Evolutionary conservation across 345 rosid species (phyloP).

Genomic region (Passiflora organensis): DNA sequence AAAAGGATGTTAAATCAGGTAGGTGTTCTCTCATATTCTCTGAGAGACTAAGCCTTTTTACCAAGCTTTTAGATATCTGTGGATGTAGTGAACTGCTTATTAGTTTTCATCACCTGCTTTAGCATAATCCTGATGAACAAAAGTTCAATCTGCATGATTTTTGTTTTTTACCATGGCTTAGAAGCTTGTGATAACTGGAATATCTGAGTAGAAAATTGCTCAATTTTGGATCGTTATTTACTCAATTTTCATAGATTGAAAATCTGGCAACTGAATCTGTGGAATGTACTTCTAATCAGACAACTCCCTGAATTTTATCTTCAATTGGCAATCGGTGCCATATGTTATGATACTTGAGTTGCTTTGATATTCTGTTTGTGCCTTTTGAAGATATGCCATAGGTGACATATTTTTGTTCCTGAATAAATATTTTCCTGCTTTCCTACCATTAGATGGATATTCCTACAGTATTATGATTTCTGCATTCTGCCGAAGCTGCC

Average conservation of each 20-base stretch:
- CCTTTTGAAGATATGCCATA: neutral
- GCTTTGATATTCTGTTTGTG: neutral
- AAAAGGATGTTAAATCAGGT: conserved; percentile 68
- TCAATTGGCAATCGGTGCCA: too few species aligned
- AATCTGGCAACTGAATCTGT: too few species aligned
- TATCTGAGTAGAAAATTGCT: too few species aligned
- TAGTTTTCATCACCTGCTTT: neutral
- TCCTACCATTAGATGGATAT: conserved; percentile 65
- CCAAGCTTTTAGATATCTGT: neutral
- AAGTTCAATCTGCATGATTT: too few species aligned
- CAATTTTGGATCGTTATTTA: too few species aligned
- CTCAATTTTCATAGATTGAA: too few species aligned
- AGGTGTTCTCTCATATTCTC: conserved; percentile 20
- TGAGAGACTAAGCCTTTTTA: conserved; percentile 13
- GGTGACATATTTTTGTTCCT: conserved; percentile 2
- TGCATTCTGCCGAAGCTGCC: conserved; percentile 68
- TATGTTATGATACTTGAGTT: neutral
- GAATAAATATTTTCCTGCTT: neutral
- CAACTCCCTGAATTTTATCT: too few species aligned
- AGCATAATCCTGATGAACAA: neutral
- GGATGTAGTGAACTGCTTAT: neutral
- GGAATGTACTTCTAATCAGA: too few species aligned
- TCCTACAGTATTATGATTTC: conserved; percentile 90
- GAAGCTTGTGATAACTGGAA: too few species aligned
- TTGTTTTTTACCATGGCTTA: too few species aligned